These are phyloP conservation scores for Leccinum subgranulosum DNA, from an alignment of 768 basidiomycete genomes.

Conservation along the genomic window DNA sequence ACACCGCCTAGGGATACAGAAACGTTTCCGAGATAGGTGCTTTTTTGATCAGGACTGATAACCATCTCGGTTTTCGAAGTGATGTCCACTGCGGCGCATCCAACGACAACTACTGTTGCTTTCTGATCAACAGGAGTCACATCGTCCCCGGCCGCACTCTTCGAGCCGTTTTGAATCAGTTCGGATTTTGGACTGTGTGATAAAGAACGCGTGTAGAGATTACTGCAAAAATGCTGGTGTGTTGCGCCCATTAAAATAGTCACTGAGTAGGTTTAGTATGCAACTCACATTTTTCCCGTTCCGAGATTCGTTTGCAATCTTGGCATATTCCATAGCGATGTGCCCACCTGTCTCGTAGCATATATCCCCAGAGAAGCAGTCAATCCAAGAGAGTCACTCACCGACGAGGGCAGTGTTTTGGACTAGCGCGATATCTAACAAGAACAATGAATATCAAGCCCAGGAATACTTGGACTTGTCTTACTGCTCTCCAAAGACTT, in stretches of 20 bases:
- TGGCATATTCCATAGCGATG: conserved; percentile 76
- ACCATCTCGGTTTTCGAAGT: conserved; percentile 50
- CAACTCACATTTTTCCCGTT: conserved; percentile 18
- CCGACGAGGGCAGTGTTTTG: conserved; percentile 86
- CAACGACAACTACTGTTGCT: conserved; percentile 68
- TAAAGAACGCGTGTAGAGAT: background rate
- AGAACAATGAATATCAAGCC: background rate
- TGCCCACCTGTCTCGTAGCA: conserved; percentile 53
- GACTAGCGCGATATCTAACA: conserved; percentile 79
- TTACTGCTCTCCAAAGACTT: conserved; percentile 69
- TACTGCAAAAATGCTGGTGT: conserved; percentile 12
- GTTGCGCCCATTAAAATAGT: background rate
- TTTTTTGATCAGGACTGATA: conserved; percentile 42
- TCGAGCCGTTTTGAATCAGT: background rate
- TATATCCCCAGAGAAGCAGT: conserved; percentile 1
- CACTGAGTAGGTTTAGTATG: background rate
- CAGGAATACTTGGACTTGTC: conserved; percentile 21
- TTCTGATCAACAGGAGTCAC: conserved; percentile 8
- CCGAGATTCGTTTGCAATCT: conserved; percentile 34
- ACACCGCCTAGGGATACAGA: conserved; percentile 81
- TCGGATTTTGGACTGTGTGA: background rate
- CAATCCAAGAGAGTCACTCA: conserved; percentile 30
- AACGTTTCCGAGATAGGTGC: conserved; percentile 80
- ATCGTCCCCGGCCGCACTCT: background rate
- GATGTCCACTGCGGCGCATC: conserved; percentile 88